These are phyloP conservation scores for Fusarium metavorans DNA, from an alignment of 2,329 filamentous ascomycete species.

Conservation along the genomic window DNA sequence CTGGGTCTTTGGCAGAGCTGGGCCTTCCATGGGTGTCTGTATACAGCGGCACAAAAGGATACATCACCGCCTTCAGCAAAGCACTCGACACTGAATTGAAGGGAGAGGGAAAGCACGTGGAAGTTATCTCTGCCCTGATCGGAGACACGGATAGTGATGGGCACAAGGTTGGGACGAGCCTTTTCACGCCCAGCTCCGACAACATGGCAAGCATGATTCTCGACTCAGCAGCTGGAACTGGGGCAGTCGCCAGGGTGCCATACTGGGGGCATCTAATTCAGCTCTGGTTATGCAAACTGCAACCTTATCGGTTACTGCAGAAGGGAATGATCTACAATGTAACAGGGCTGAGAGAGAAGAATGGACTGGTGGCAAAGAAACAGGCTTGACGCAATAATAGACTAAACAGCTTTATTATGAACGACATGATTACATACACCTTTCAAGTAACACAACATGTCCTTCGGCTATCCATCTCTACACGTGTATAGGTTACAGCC, in stretches of 20 bases:
- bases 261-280: conserved; percentile 5
- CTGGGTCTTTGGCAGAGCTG: conserved; percentile 5
- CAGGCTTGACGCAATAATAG: background rate
- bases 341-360: background rate
- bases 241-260: background rate
- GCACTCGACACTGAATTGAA: conserved; percentile 1
- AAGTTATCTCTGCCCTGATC: conserved; percentile 2
- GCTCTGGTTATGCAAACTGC: background rate
- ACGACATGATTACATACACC: background rate
- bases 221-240: background rate
- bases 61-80: conserved; percentile 9
- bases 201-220: conserved; percentile 3
- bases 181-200: conserved; percentile 3
- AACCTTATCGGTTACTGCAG: background rate
- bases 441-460: background rate
- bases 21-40: conserved; percentile 8
- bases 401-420: background rate
- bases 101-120: background rate
- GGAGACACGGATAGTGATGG: conserved; percentile 6
- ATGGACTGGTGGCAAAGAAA: background rate
- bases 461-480: background rate
- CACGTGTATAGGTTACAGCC: background rate
- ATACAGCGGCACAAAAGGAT: conserved; percentile 5
- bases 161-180: conserved; percentile 3
- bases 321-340: conserved; percentile 3